Base-by-base conservation (phyloP, 345 rosid species). In the Sonneratia caseolaris region DNA sequence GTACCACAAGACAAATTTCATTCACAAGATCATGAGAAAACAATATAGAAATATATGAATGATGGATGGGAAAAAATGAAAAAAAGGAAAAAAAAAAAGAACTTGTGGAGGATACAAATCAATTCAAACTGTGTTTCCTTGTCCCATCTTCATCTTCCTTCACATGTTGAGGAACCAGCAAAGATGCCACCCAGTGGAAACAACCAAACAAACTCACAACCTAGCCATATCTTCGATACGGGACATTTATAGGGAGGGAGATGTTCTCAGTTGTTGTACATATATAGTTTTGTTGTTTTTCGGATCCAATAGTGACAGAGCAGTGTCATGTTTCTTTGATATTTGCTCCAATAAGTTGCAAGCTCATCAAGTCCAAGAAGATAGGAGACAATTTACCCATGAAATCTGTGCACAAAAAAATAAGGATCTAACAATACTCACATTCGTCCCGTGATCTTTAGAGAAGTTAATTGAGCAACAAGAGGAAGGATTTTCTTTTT, bases 301-400 rank as follows among this genome's bases (percentile, higher is more conserved):
- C 19, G 16, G 66, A 35, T 10, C 37, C 37, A 62, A 15, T 4
- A 62, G 37, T 32, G 66, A 35, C 66, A 62, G 66, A 18, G 37
- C 66, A 62, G 66, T 15, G 37, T n/a, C 18, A 38, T 69, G 77
- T 45, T 19, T 68, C 22, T 68, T n/a, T 10, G 77, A 75, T 75
- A 68, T 55, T 64, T 45, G 73, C 36, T 48, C 73, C n/a, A 72
- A 68, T 74, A 76, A 72, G 71, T 48, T 65, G 70, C 38, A 62
- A 62, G 66, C 40, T 71, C 32, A 27, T 62, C 66, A 62, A 62
- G 37, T 62, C 66, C 66, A 27, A 62, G 37, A 62, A 62, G 66
- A 62, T 32, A 27, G 66, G 66, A 62, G 66, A 62, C 37, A 35
- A 7, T 27, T 62, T 62, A 24, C 38, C 38, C 10, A 27, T 24